These are phyloP conservation scores for Mycena alexandri DNA, from an alignment of 768 basidiomycete species.

Conservation along the genomic window DNA sequence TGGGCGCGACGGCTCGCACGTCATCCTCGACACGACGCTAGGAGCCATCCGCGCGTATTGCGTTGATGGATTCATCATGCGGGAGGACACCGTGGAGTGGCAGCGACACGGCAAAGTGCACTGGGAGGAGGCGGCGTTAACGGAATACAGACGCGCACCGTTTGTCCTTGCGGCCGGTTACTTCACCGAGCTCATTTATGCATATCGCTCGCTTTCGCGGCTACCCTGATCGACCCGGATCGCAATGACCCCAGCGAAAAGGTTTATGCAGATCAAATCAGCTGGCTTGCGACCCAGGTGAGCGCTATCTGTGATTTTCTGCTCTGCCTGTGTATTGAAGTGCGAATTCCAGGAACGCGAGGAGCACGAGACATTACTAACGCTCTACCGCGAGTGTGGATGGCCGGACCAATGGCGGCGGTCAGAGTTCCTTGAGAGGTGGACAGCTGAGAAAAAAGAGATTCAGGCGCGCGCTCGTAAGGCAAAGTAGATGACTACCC, in stretches of 20 bases:
- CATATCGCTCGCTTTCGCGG: slow-evolving; percentile 28
- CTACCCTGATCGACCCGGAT: slow-evolving; percentile 12
- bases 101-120: slow-evolving; percentile 13
- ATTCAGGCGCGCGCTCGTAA: neutral
- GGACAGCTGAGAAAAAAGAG: neutral
- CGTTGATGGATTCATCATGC: neutral
- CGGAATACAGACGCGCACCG: slow-evolving; percentile 24
- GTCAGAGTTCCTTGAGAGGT: slow-evolving; percentile 18
- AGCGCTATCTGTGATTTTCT: neutral
- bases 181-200: slow-evolving; percentile 29
- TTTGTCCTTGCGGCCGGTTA: slow-evolving; percentile 23
- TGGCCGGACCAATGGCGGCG: slow-evolving; percentile 32
- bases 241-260: slow-evolving; percentile 12
- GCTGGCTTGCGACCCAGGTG: neutral
- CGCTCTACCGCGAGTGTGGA: slow-evolving; percentile 28
- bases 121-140: neutral
- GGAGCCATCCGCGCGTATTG: slow-evolving; percentile 27
- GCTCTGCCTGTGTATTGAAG: neutral
- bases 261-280: neutral
- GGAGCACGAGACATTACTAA: neutral
- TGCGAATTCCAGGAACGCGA: neutral
- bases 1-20: slow-evolving; percentile 23
- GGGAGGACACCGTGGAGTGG: slow-evolving; percentile 19
- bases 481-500: neutral
- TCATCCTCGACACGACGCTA: slow-evolving; percentile 34